These are phyloP conservation scores for Paspalum vaginatum DNA, from an alignment of 176 grass and related monocot species.

Conservation along the genomic window DNA sequence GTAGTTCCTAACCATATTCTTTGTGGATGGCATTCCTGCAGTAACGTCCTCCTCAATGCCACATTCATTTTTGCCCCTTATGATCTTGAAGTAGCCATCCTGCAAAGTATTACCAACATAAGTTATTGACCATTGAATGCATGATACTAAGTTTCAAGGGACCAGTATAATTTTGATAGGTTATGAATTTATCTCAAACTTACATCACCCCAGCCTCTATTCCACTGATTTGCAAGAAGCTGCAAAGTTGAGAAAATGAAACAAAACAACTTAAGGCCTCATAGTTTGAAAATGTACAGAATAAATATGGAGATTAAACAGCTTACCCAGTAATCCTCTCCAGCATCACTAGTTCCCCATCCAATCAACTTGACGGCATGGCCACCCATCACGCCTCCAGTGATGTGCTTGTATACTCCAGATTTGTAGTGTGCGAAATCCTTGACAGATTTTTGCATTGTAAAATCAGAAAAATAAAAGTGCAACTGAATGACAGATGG, in stretches of 20 bases:
- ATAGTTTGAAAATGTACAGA: neutral
- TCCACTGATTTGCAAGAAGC: constrained; percentile 98
- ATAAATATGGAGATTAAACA: constrained; percentile 17
- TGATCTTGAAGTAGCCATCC: constrained; percentile 96
- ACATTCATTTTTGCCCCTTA: constrained; percentile 77
- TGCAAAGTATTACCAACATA: constrained; percentile 34
- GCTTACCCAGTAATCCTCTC: constrained; percentile 93
- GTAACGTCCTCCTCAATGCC: constrained; percentile 77
- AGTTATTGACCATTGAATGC: neutral
- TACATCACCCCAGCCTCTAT: constrained; percentile 95
- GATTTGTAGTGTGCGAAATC: constrained; percentile 98
- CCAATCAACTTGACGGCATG: constrained; percentile 95
- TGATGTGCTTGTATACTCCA: constrained; percentile 91
- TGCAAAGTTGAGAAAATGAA: constrained; percentile 44
- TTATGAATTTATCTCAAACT: constrained; percentile 37
- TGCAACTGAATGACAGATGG: neutral
- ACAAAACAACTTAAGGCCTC: constrained; percentile 14
- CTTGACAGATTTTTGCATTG: constrained; percentile 42
- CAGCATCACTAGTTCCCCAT: constrained; percentile 87
- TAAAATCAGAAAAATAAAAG: constrained; percentile 25
- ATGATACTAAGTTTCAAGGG: neutral
- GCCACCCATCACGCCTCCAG: constrained; percentile 74
- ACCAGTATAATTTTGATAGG: neutral
- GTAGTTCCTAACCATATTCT: constrained; percentile 54
- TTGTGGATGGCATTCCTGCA: constrained; percentile 77